Evolutionary conservation across 495 filamentous ascomycete species (phyloP).

Genomic region (Aspergillus nidulans): DNA sequence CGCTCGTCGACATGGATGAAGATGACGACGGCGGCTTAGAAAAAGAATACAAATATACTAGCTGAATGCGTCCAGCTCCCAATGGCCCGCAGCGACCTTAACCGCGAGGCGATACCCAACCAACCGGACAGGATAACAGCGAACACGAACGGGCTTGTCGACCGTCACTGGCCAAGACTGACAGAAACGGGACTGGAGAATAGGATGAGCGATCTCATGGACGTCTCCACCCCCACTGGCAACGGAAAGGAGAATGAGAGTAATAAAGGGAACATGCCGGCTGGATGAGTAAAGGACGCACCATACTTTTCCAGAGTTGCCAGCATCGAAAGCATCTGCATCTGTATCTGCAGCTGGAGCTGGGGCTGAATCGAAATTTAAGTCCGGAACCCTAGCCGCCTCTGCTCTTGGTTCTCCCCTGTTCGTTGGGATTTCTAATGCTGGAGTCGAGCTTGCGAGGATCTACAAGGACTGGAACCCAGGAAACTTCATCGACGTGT

Average conservation of each 20-base stretch:
- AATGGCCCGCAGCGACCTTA: not conserved
- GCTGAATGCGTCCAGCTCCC: not conserved
- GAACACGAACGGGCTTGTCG: not conserved
- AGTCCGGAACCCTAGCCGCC: too few species aligned
- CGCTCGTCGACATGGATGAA: not conserved
- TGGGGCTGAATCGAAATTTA: not conserved
- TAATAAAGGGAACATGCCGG: not conserved
- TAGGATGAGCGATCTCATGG: conserved; percentile 14
- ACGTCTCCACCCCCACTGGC: not conserved
- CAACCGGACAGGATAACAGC: conserved; percentile 12
- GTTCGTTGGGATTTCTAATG: not conserved
- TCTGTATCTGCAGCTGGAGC: conserved; percentile 1
- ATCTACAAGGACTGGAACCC: conserved; percentile 22
- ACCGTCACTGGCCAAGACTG: conserved; percentile 19
- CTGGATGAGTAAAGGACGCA: conserved; percentile 3
- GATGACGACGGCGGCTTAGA: not conserved
- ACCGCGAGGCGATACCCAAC: conserved; percentile 16
- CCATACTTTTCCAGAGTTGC: not conserved
- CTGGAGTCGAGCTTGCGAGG: conserved; percentile 8
- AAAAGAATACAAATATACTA: too few species aligned
- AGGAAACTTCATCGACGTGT: conserved; percentile 20
- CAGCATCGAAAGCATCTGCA: not conserved
- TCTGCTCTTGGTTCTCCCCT: not conserved
- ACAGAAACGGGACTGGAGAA: not conserved
- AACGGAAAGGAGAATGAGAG: not conserved